Base-by-base conservation (phyloP, 129 eudicot species). In the Sambucus nigra region DNA sequence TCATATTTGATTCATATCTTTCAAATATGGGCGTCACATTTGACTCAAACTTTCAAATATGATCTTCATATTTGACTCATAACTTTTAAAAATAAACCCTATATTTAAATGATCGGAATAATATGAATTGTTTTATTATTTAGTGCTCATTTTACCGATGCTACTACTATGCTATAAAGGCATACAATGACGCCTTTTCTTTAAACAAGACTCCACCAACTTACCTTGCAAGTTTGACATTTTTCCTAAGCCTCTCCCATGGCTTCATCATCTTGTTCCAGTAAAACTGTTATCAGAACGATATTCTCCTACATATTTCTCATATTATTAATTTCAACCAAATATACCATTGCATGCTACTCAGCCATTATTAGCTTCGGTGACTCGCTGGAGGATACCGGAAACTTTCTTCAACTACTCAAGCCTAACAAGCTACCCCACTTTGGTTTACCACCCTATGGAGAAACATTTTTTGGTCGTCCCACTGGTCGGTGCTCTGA, bases 351-450 rank as follows among this genome's bases (percentile, higher is more conserved):
- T 7, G 64, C 41, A 23, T 80, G 73, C 63, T 82, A 53, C 38
- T 38, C 70, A 5, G 70, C 85, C 3, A 70, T 81, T 38, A 47
- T 81, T 38, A 77, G 91, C 67, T 78, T 82, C 25, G 92, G 92
- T 29, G 86, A 82, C 61, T 82, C 86, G 1, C 71, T 78, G 7
- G 75, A 82, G 0, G 92, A 82, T 45, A 82, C 86, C 6, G 92
- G 92, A 9, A 82, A 78, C 65, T 42, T 66, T 3, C 39, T 63
- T 12, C 61, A 26, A 12, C 57, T 50, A 4, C 1, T 48, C 3
- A 39, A 38, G 20, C 29, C 73, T 1, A 35, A 63, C 4, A 11
- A 25, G 21, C 68, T 35, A 5, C 64, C 69, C 7, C 64, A 58
- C 53, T 63, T 53, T 52, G 25, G 52, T 22, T 26, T 33, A 22